phyloP scores from a whole-genome alignment of 768 basidiomycete species.

The Galerina marginata region DNA sequence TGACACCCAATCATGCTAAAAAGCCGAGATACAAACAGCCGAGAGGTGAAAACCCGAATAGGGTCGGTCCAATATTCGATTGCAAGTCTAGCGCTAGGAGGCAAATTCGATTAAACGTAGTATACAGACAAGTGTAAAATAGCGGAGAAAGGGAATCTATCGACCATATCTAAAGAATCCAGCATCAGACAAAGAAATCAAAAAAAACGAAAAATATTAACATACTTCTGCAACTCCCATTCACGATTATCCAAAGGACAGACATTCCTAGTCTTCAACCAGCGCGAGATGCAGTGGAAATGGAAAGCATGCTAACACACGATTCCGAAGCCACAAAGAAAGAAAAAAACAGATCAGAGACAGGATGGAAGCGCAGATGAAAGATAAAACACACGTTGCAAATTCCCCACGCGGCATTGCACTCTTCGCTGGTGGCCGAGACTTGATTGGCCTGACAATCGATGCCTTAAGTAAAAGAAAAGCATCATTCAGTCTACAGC shows the following conservation, averaged over 20 bases:
- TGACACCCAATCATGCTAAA: too few relatives aligned
- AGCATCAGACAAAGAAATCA: background rate
- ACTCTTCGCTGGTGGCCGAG: slow-evolving; percentile 94
- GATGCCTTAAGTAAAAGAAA: slow-evolving; percentile 67
- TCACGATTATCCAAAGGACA: slow-evolving; percentile 95
- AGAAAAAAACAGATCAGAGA: slow-evolving; percentile 4
- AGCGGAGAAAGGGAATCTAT: slow-evolving; percentile 23
- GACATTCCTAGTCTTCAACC: slow-evolving; percentile 97
- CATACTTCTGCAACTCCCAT: slow-evolving; percentile 96
- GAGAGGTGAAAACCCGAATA: background rate
- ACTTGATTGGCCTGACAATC: slow-evolving; percentile 99
- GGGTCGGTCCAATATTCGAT: background rate
- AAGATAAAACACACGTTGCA: slow-evolving; percentile 76
- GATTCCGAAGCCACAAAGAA: background rate
- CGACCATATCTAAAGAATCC: slow-evolving; percentile 44
- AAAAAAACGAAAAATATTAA: slow-evolving; percentile 18
- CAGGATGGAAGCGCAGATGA: background rate
- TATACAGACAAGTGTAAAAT: slow-evolving; percentile 5
- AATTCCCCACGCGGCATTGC: slow-evolving; percentile 98
- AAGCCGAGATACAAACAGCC: background rate
- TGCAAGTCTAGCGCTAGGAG: background rate
- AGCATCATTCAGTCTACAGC: background rate
- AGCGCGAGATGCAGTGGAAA: slow-evolving; percentile 99
- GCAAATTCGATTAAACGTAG: background rate
- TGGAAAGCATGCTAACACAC: slow-evolving; percentile 90